phyloP scores from a whole-genome alignment of 768 basidiomycete genomes.

The Tulasnella sp. region DNA sequence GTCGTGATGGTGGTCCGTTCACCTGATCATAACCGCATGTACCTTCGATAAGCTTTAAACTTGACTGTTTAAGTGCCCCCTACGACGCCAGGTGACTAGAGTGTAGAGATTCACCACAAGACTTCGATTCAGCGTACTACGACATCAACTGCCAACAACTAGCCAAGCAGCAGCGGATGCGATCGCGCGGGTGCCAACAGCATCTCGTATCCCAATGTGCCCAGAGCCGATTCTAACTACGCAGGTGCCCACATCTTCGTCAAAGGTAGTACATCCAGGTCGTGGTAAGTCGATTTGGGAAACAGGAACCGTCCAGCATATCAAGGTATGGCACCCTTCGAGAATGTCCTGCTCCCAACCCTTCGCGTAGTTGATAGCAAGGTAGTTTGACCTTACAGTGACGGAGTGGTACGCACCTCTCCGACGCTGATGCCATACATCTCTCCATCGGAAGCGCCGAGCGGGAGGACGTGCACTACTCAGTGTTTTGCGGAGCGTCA shows the following conservation, averaged over 20 bases:
- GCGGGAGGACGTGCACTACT: not conserved
- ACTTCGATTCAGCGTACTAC: not conserved
- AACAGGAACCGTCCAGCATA: not conserved
- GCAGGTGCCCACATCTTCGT: not conserved
- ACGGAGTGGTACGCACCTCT: not conserved
- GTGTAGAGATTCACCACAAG: no score
- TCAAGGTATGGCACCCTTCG: not conserved
- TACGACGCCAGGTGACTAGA: not conserved
- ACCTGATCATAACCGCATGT: no score
- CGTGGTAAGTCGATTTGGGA: not conserved
- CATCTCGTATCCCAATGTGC: not conserved
- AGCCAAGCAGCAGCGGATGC: no score
- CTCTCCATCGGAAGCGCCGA: not conserved
- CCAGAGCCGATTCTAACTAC: not conserved
- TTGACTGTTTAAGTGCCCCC: no score
- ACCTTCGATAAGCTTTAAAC: no score
- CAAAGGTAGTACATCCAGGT: not conserved
- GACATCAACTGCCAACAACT: no score
- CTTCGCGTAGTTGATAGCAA: not conserved
- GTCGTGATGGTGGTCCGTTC: no score
- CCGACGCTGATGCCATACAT: not conserved
- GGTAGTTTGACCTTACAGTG: not conserved
- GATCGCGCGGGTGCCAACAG: not conserved
- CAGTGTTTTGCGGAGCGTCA: not conserved
- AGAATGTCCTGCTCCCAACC: not conserved